Percentiles rank a stretch among this genome's conserved stretches.
Conservation (phyloP, 73 alveolate species). For the Paramecium pentaurelia region DNA sequence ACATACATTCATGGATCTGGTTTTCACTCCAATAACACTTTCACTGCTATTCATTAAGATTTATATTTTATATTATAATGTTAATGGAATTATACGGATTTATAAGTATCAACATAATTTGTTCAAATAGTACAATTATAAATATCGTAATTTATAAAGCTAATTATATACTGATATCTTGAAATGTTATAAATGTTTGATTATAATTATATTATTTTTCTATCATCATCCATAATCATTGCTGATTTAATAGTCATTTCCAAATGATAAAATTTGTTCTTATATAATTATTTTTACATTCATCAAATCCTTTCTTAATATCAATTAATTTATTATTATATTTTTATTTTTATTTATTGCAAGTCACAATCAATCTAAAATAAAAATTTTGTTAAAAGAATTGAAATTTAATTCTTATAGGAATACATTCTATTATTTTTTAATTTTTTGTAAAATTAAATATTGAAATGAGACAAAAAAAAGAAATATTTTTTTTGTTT, state of each 20-base stretch:
- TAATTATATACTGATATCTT: not conserved
- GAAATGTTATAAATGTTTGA: not conserved
- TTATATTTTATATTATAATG: not conserved
- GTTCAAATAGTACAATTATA: not conserved
- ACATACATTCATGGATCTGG: not conserved
- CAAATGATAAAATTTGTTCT: no score
- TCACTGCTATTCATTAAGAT: constrained; percentile 9
- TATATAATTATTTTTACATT: no score
- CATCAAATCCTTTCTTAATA: not conserved
- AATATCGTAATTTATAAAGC: not conserved
- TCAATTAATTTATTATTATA: no score
- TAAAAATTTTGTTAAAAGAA: not conserved
- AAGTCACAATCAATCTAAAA: not conserved
- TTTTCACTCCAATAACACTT: not conserved
- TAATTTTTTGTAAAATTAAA: not conserved
- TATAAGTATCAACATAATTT: not conserved
- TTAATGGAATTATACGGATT: not conserved
- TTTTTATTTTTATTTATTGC: no score
- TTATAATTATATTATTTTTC: not conserved
- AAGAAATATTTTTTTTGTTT: not conserved
- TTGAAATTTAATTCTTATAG: not conserved
- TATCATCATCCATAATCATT: not conserved
- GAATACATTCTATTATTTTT: not conserved
- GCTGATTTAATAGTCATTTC: not conserved
- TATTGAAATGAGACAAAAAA: not conserved